Conservation (phyloP, 164 flowering plant species). For the Vitis labrusca region DNA sequence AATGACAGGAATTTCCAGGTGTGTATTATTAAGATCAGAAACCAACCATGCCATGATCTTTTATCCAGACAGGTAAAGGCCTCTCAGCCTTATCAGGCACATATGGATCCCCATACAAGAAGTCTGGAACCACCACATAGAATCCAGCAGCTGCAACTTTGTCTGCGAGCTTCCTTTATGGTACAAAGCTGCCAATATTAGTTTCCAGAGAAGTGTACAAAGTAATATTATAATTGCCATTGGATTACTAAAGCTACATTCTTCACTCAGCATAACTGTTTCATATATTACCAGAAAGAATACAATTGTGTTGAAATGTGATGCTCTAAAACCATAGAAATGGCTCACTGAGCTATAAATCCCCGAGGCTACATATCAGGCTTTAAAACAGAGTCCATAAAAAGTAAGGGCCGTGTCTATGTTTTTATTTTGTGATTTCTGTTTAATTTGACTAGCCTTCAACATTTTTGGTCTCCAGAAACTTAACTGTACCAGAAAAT, state of each 20-base stretch:
- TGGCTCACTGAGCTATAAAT: background rate
- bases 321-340: background rate
- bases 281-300: no score
- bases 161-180: conserved; percentile 65
- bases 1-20: background rate
- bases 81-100: conserved; percentile 29
- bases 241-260: no score
- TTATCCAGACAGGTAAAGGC: conserved; percentile 44
- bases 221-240: no score
- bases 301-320: background rate
- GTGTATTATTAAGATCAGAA: conserved; percentile 6
- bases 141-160: conserved; percentile 66
- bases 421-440: no score
- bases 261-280: no score
- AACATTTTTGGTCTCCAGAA: no score
- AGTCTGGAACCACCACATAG: conserved; percentile 67
- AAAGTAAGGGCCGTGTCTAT: no score
- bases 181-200: conserved; percentile 7
- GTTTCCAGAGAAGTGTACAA: conserved; percentile 3
- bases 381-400: no score
- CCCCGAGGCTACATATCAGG: background rate
- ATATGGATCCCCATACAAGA: conserved; percentile 59
- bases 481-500: no score
- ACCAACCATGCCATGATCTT: conserved; percentile 56
- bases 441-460: no score